phyloP scores from a whole-genome alignment of 352 stramenopile genomes.

The Pythium phragmiticola region DNA sequence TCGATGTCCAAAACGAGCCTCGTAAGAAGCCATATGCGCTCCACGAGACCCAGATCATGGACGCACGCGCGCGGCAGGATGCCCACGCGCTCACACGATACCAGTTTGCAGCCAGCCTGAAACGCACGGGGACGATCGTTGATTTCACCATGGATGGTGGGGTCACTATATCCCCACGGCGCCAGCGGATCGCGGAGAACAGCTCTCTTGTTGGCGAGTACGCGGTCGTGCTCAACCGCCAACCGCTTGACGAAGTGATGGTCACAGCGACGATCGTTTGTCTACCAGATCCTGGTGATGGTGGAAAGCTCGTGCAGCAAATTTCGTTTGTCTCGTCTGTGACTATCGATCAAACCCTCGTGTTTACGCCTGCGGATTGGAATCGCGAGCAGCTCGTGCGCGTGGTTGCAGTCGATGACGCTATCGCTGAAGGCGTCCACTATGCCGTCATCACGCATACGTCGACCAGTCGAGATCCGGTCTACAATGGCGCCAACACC shows the following conservation, averaged over 20 bases:
- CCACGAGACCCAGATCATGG: constrained; percentile 61
- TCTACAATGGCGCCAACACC: constrained; percentile 48
- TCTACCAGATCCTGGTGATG: constrained; percentile 28
- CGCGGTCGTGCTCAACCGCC: constrained; percentile 63
- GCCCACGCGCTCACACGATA: constrained; percentile 29
- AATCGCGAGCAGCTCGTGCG: constrained; percentile 66
- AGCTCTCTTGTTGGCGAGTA: constrained; percentile 48
- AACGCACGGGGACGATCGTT: constrained; percentile 49
- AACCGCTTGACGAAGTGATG: constrained; percentile 48
- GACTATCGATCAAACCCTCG: constrained; percentile 26
- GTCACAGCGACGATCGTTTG: constrained; percentile 45
- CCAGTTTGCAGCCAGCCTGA: constrained; percentile 57
- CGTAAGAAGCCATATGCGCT: constrained; percentile 33
- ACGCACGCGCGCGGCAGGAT: constrained; percentile 33
- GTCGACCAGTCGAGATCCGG: constrained; percentile 43
- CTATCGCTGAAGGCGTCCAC: constrained; percentile 55
- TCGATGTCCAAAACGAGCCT: constrained; percentile 41
- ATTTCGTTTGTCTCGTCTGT: constrained; percentile 31
- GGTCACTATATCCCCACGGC: constrained; percentile 47
- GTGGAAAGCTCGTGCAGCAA: constrained; percentile 36
- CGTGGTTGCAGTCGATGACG: constrained; percentile 56
- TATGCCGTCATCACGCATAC: constrained; percentile 57
- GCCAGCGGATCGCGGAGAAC: constrained; percentile 52
- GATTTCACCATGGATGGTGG: constrained; percentile 75
- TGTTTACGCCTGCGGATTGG: constrained; percentile 61